Percentiles rank a stretch among this genome's conserved stretches.
These are phyloP conservation scores for Vigna unguiculata DNA, from an alignment of 306 rosid species.

Conservation along the genomic window DNA sequence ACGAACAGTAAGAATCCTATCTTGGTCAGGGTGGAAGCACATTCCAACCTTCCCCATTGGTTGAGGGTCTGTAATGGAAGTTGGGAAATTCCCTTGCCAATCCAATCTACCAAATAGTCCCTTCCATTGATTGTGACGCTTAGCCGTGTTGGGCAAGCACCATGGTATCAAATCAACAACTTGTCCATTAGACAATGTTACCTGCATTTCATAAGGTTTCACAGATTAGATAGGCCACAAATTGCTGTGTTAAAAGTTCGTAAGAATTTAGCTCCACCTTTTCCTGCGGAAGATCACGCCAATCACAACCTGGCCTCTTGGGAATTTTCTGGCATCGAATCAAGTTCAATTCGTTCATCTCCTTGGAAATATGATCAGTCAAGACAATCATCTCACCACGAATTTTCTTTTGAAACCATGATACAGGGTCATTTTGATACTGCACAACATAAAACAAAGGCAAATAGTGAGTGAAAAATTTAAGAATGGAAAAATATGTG, in stretches of 20 bases:
- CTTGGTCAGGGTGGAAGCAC: slow-evolving; percentile 99
- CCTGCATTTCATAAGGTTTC: slow-evolving; percentile 53
- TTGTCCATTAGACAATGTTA: slow-evolving; percentile 78
- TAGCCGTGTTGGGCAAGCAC: slow-evolving; percentile 99
- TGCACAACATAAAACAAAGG: slow-evolving; percentile 43
- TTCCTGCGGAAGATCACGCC: slow-evolving; percentile 94
- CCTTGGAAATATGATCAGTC: slow-evolving; percentile 91
- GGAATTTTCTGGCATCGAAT: slow-evolving; percentile 91
- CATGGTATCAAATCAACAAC: slow-evolving; percentile 91
- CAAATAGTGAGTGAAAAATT: slow-evolving; percentile 4
- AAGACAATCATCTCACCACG: slow-evolving; percentile 76
- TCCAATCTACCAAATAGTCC: slow-evolving; percentile 96
- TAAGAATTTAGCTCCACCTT: slow-evolving; percentile 60
- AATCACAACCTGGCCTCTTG: slow-evolving; percentile 92
- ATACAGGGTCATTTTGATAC: slow-evolving; percentile 78
- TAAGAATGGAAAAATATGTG: background rate
- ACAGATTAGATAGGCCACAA: slow-evolving; percentile 15
- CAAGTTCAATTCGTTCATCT: slow-evolving; percentile 91
- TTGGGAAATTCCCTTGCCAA: slow-evolving; percentile 97
- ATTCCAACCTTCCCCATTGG: slow-evolving; percentile 99
- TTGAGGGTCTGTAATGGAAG: slow-evolving; percentile 96
- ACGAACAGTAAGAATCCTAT: slow-evolving; percentile 89
- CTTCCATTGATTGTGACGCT: slow-evolving; percentile 97
- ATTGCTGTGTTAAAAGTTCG: background rate
- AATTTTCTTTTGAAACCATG: slow-evolving; percentile 93